Evolutionary conservation across 352 stramenopile species (phyloP).

Genomic region (Pythium insidiosum): DNA sequence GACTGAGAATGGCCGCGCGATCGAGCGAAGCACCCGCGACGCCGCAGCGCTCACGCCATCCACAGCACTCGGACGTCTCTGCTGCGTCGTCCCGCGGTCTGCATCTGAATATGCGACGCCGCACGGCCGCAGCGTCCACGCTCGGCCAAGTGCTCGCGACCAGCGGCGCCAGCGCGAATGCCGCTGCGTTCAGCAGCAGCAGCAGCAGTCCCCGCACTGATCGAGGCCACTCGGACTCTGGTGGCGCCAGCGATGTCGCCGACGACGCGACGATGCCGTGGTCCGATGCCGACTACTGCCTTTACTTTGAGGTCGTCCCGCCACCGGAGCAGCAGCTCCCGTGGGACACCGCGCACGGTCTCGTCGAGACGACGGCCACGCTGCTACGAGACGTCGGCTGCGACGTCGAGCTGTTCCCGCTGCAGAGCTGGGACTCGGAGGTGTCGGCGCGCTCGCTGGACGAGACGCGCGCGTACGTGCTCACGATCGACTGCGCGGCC

Average conservation of each 20-base stretch:
- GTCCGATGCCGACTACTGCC: conserved; percentile 18
- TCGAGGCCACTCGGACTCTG: no score
- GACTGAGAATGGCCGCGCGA: no score
- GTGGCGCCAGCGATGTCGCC: background rate
- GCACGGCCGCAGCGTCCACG: no score
- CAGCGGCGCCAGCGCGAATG: no score
- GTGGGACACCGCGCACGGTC: conserved; percentile 13
- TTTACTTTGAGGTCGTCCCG: conserved; percentile 12
- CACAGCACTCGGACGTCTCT: no score
- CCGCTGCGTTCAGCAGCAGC: no score
- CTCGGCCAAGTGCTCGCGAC: no score
- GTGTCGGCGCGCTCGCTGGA: conserved; percentile 15
- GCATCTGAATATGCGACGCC: no score
- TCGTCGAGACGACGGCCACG: conserved; percentile 25
- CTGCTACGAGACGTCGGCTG: conserved; percentile 33
- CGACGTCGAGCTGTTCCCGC: conserved; percentile 27
- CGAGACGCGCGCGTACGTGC: conserved; percentile 35
- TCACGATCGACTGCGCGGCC: conserved; percentile 30
- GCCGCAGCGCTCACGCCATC: no score
- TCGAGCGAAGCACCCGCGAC: no score
- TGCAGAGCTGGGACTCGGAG: conserved; percentile 20
- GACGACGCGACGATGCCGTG: conserved; percentile 1
- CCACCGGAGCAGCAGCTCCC: background rate
- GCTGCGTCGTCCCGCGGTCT: no score
- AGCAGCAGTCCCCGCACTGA: no score